These are phyloP conservation scores for Termitomyces sp. DNA, from an alignment of 768 basidiomycete genomes.

Conservation along the genomic window DNA sequence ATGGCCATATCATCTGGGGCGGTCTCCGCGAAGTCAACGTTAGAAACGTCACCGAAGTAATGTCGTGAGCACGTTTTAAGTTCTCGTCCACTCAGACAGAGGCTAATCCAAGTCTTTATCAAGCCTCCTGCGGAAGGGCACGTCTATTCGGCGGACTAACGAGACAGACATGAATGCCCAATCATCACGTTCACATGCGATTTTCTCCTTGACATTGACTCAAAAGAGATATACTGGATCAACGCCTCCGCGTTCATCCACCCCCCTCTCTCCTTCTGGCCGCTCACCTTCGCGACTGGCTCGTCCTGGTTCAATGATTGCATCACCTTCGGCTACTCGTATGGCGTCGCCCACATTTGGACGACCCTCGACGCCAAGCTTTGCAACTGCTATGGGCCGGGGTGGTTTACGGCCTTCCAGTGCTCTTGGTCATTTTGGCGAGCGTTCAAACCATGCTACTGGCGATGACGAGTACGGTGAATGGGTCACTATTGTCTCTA, in stretches of 20 bases:
- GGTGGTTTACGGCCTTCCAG: constrained; percentile 73
- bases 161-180: constrained; percentile 99
- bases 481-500: constrained; percentile 88
- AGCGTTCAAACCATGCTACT: constrained; percentile 28
- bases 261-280: constrained; percentile 67
- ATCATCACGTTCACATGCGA: constrained; percentile 96
- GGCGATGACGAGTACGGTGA: constrained; percentile 66
- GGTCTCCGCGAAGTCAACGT: constrained; percentile 91
- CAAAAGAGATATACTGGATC: constrained; percentile 84
- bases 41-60: constrained; percentile 81
- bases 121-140: constrained; percentile 85
- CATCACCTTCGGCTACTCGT: constrained; percentile 34
- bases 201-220: constrained; percentile 92
- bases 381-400: constrained; percentile 67
- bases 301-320: constrained; percentile 77
- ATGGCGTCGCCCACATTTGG: constrained; percentile 78
- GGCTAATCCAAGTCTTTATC: constrained; percentile 9
- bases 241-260: constrained; percentile 63
- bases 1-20: constrained; percentile 95
- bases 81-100: constrained; percentile 1
- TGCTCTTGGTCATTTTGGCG: constrained; percentile 66
- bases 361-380: constrained; percentile 76
- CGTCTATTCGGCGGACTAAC: constrained; percentile 87
- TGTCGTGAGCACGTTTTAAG: constrained; percentile 59
- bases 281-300: constrained; percentile 75